Evolutionary conservation across 371 early-diverging fungal species (phyloP), one percentile per base, ranked within the genome.

Genomic region (Mortierella sp.): DNA sequence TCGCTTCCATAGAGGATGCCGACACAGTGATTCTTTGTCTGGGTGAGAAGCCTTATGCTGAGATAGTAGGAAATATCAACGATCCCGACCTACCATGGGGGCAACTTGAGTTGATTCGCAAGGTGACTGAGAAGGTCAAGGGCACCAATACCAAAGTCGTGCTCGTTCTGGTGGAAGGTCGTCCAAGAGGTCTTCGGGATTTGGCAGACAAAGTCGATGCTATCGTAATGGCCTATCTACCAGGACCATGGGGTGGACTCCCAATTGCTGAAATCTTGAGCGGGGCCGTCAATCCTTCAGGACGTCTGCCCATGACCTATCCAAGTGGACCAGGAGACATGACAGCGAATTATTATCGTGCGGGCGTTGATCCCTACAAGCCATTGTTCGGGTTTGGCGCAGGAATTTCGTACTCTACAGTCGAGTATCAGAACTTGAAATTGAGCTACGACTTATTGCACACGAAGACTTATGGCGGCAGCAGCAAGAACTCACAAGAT

Each of bases 301-400:
- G 88, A 23, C 78, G 85, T 1, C 68, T 84, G 49, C 86, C 88
- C 1, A 70, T 88, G 53, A 88, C 89, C 13, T 92, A 91, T 62
- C 90, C 93, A 9, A 87, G 85, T 45, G 72, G 86, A 22, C 76
- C 83, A 3, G 56, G 76, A 3, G 82, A 83, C 60, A 74, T 83
- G 28, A 66, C 59, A 19, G 34, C 75, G 0, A 83, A 77, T 32
- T 83, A 79, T 32, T 83, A 73, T 43, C 68, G 81, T 0, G 23
- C 70, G 1, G 80, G 77, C 0, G 45, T 72, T 6, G 80, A 76
- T 61, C 67, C 70, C 0, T 70, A 70, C 58, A 82, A 84, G 26
- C 90, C 90, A 19, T 82, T 87, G 45, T 92, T 85, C 67, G 76
- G 86, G 13, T 93, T 93, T 68, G 88, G 92, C 3, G 85, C 84